Evolutionary conservation across 139 green algal genomes (phyloP).

Genomic region (Chlorella sp.): DNA sequence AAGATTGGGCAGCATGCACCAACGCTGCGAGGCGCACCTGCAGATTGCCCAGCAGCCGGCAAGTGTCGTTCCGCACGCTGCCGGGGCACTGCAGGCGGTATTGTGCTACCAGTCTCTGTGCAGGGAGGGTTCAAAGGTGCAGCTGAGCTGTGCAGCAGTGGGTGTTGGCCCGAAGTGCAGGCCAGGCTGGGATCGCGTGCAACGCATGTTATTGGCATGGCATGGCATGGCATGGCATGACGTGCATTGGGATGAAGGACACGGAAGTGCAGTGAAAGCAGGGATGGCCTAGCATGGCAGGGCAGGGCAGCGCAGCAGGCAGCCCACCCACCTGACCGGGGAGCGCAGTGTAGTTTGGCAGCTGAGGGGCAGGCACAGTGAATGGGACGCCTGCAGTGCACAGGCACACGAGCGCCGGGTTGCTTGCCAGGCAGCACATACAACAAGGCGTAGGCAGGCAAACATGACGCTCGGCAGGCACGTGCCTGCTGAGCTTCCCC

Average conservation of each 20-base stretch:
- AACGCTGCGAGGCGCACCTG: neutral
- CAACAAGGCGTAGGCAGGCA: no score
- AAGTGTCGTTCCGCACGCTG: neutral
- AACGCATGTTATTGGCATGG: no score
- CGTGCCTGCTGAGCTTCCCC: no score
- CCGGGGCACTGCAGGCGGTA: neutral
- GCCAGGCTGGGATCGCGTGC: no score
- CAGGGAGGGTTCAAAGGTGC: neutral
- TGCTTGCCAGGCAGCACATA: neutral
- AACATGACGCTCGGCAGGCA: no score
- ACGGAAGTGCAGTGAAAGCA: no score
- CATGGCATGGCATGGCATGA: neutral
- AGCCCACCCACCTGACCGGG: neutral
- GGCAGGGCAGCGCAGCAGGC: no score
- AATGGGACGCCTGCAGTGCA: neutral
- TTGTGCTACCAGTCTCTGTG: neutral
- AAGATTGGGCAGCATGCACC: no score
- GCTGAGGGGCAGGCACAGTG: neutral
- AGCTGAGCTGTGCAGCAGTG: no score
- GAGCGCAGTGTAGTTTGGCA: neutral
- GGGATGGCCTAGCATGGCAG: no score
- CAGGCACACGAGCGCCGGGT: neutral
- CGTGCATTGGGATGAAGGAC: neutral
- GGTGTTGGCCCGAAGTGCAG: no score
- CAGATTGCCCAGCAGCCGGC: neutral